Evolutionary conservation across 202 grass and related monocot species (phyloP).

Genomic region (Elaeis oleifera): DNA sequence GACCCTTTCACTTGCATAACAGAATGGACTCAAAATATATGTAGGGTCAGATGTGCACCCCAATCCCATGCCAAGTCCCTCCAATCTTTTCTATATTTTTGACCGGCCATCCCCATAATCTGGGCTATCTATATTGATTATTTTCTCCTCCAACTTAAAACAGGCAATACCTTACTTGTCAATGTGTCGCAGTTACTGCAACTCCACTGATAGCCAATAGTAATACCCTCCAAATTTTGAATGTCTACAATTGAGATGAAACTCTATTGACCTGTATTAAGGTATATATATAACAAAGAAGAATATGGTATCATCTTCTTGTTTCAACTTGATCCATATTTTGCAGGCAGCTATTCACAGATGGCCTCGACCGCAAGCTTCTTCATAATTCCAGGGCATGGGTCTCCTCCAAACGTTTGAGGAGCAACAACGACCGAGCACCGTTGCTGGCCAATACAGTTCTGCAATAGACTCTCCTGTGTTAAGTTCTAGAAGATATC

Average conservation of each 20-base stretch:
- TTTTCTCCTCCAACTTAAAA: no score
- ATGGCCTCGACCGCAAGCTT: neutral
- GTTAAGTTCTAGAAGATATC: neutral
- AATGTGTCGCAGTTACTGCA: constrained; percentile 45
- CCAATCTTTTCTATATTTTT: no score
- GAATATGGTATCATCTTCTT: neutral
- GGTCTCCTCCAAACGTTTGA: neutral
- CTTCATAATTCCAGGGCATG: constrained; percentile 1
- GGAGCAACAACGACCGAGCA: neutral
- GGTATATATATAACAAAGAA: constrained; percentile 22
- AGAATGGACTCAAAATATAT: no score
- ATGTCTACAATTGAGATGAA: neutral
- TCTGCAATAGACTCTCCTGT: neutral
- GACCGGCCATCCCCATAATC: no score
- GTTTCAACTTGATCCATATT: constrained; percentile 6
- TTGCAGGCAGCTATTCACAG: constrained; percentile 40
- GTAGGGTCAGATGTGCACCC: no score
- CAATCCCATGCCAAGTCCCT: no score
- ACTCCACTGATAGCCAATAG: constrained; percentile 7
- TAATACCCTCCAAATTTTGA: neutral
- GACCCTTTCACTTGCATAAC: no score
- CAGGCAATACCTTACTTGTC: no score
- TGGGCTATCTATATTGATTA: no score
- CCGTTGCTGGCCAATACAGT: neutral
- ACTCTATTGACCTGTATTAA: constrained; percentile 9